Base-by-base conservation (phyloP, 2,329 filamentous ascomycete genomes). In the Diaporthe nobilis region DNA sequence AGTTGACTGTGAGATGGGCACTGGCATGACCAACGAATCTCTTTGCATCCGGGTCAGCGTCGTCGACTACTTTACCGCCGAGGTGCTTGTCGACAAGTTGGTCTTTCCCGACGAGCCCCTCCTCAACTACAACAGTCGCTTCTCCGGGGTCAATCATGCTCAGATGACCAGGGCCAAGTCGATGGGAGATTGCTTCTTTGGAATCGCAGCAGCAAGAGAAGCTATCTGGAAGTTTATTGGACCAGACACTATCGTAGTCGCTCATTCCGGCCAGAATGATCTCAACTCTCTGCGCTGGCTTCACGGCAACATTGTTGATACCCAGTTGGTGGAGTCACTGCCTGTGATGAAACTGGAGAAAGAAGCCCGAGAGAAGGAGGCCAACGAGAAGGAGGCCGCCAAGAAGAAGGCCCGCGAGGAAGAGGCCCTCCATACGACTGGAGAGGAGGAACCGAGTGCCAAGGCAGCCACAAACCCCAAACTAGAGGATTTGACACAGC, bases 1-100 rank as follows among this genome's bases (percentile, higher is more conserved):
- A 68, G 65, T 91, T 4, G 89, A 90, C 76, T 91, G 89, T 77
- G 89, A 91, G 77, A 90, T 91, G 88, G 89, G 89, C 22, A 85
- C 83, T 0, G 82, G 86, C 2, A 77, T 78, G 12, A 81, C 81
- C 7, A 85, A 86, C 9, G 87, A 90, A 13, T 80, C 82, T 0
- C 88, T 90, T 76, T 81, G 91, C 10, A 89, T 91, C 75, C 88
- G 89, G 4, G 57, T 91, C 1, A 87, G 86, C 0, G 79, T 86
- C 2, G 79, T 91, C 37, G 89, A 90, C 79, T 89, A 88, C 78
- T 89, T 90, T 79, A 85, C 86, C 0, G 83, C 85, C 4, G 79
- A 85, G 20, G 78, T 87, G 15, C 84, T 91, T 1, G 79, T 91
- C 42, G 87, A 91, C 79, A 84, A 81, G 8, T 83, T 91, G 1